Evolutionary conservation across 2,329 filamentous ascomycete genomes (phyloP).

Genomic region (Curvularia verruculosa): DNA sequence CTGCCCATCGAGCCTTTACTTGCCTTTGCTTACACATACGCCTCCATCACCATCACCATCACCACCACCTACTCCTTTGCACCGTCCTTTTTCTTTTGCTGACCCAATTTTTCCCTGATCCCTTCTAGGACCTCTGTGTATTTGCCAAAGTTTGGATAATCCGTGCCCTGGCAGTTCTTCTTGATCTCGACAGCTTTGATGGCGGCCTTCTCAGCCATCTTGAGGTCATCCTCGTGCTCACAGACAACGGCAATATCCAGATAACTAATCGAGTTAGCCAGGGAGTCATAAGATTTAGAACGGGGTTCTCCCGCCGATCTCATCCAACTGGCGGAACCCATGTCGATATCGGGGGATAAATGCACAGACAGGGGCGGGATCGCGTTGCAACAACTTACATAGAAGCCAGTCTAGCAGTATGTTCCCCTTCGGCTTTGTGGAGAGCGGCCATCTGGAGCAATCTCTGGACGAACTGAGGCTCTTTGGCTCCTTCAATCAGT

Average conservation of each 20-base stretch:
- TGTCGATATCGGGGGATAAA: background rate
- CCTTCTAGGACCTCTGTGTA: slow-evolving; percentile 33
- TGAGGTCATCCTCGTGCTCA: slow-evolving; percentile 31
- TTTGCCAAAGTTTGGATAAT: slow-evolving; percentile 32
- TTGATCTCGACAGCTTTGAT: slow-evolving; percentile 38
- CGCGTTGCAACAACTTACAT: slow-evolving; percentile 29
- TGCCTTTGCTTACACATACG: background rate
- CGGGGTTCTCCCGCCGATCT: background rate
- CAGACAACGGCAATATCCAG: slow-evolving; percentile 43
- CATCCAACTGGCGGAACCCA: background rate
- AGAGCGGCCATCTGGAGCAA: slow-evolving; percentile 39
- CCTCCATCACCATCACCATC: background rate
- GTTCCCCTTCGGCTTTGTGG: slow-evolving; percentile 35
- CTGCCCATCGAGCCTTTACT: background rate
- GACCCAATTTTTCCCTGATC: slow-evolving; percentile 21
- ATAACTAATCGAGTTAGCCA: slow-evolving; percentile 28
- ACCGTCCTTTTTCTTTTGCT: background rate
- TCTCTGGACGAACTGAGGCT: slow-evolving; percentile 24
- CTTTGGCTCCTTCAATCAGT: slow-evolving; percentile 21
- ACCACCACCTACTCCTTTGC: background rate
- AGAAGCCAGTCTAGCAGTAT: slow-evolving; percentile 30
- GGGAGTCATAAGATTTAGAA: no score
- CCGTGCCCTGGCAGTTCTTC: slow-evolving; percentile 35
- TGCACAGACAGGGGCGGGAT: no score
- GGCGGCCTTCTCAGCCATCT: slow-evolving; percentile 26